Percentiles rank a stretch among this genome's conserved stretches.
Evolutionary conservation across 1,284 basidiomycete species (phyloP).

Genomic region (Malassezia furfur): DNA sequence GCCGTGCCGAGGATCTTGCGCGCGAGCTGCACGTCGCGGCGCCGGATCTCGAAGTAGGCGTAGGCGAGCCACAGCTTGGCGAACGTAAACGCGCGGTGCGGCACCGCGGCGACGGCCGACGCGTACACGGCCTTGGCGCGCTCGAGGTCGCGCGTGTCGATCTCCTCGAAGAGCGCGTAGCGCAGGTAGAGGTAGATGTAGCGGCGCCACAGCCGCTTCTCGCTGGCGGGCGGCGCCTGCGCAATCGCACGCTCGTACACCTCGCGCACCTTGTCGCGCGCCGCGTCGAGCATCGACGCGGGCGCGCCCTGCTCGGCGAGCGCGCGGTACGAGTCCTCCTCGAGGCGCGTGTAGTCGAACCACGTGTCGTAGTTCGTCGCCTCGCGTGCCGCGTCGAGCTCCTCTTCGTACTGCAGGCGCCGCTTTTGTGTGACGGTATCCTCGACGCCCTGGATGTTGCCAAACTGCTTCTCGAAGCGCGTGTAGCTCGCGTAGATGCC

Average conservation of each 20-base stretch:
- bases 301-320: constrained; percentile 25
- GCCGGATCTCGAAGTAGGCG: constrained; percentile 82
- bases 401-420: constrained; percentile 75
- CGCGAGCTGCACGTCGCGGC: constrained; percentile 70
- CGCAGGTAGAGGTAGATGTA: constrained; percentile 96
- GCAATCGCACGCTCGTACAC: constrained; percentile 94
- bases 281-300: constrained; percentile 17
- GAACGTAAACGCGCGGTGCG: constrained; percentile 93
- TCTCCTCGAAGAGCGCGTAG: constrained; percentile 94
- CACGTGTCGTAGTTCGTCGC: constrained; percentile 86
- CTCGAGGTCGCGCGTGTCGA: constrained; percentile 78
- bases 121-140: constrained; percentile 84
- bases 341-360: constrained; percentile 90
- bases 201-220: constrained; percentile 67
- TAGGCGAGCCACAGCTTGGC: constrained; percentile 70
- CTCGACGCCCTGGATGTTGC: constrained; percentile 75
- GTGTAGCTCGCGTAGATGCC: constrained; percentile 80
- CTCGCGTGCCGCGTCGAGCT: constrained; percentile 50
- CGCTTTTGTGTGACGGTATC: constrained; percentile 90
- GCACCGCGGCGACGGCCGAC: constrained; percentile 75
- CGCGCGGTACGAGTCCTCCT: constrained; percentile 74
- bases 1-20: constrained; percentile 80
- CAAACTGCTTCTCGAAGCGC: constrained; percentile 96
- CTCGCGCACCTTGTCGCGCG: constrained; percentile 62
- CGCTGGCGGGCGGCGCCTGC: constrained; percentile 75